Evolutionary conservation across 257 asterid species (phyloP).

Genomic region (Plectranthus barbatus): DNA sequence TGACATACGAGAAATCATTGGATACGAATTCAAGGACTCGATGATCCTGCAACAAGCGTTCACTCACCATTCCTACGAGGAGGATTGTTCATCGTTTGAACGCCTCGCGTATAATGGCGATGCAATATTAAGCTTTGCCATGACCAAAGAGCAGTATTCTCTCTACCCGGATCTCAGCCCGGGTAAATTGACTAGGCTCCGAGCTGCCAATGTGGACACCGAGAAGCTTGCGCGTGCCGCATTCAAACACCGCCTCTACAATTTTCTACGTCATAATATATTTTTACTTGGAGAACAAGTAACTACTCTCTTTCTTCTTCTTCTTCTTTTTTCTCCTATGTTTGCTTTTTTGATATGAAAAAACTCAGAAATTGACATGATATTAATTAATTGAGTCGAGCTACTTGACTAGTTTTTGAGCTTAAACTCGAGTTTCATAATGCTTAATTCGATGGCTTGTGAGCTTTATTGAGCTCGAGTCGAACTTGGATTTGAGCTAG

Average conservation of each 20-base stretch:
- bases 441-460: too few relatives aligned
- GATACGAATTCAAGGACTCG: slow-evolving; percentile 29
- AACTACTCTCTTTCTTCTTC: not conserved
- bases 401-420: too few relatives aligned
- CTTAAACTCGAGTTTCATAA: too few relatives aligned
- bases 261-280: slow-evolving; percentile 27
- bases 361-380: too few relatives aligned
- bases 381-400: too few relatives aligned
- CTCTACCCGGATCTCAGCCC: slow-evolving; percentile 25
- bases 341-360: too few relatives aligned
- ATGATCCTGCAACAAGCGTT: slow-evolving; percentile 29
- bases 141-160: slow-evolving; percentile 13
- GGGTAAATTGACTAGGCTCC: slow-evolving; percentile 36
- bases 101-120: slow-evolving; percentile 45
- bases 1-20: not conserved
- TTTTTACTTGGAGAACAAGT: slow-evolving; percentile 31
- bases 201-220: slow-evolving; percentile 44
- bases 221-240: slow-evolving; percentile 61
- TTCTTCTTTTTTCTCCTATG: not conserved
- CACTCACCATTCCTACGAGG: slow-evolving; percentile 25
- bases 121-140: slow-evolving; percentile 16
- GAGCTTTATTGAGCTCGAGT: too few relatives aligned
- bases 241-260: slow-evolving; percentile 20
- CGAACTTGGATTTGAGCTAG: too few relatives aligned
- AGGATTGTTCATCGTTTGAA: slow-evolving; percentile 14